Base-by-base conservation (phyloP, 176 grass and related monocot species). In the Dendrocalamus sinicus region DNA sequence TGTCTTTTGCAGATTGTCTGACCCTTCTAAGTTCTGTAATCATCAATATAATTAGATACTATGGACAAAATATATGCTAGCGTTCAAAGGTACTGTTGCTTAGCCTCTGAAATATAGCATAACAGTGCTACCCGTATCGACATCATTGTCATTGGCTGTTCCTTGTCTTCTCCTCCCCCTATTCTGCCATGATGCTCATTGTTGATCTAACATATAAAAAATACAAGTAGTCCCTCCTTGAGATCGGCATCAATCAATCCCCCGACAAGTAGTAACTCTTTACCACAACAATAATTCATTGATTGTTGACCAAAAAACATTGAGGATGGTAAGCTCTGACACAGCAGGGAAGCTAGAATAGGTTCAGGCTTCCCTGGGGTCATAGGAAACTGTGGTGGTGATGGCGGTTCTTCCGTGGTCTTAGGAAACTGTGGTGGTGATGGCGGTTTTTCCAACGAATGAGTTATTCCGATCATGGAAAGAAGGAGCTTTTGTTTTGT, bases 81-180 rank as follows among this genome's bases (percentile, higher is more conserved):
- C 45, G 23, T 23, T 19, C 52, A 20, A 67, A 24, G 28, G 61
- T 13, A 52, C 5, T 11, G 7, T 30, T 68, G 32, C 63, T 37
- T 81, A 39, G 43, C 45, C 46, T 68, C 19, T 23, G 28, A 39
- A 6, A n/a, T 81, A 67, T 39, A 37, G 35, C 46, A 68, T n/a
- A 69, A 11, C 12, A 67, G 64, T 23, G 14, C 47, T 17, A 55
- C 47, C 32, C 5, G 3, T 81, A 70, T 26, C 2, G 67, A 40
- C 51, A 54, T 43, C 79, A 81, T 81, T 54, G 52, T 81, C 8
- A 70, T 26, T 57, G 65, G 20, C 37, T 55, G 22, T 16, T 48
- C 50, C 12, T 14, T 12, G 12, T 68, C 47, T 81, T 50, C 12
- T 15, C 12, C 19, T 70, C 51, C 50, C 70, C 19, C 2, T 3